These are phyloP conservation scores for Entomophthora muscae DNA, from an alignment of 371 early-diverging fungal species.

Conservation along the genomic window DNA sequence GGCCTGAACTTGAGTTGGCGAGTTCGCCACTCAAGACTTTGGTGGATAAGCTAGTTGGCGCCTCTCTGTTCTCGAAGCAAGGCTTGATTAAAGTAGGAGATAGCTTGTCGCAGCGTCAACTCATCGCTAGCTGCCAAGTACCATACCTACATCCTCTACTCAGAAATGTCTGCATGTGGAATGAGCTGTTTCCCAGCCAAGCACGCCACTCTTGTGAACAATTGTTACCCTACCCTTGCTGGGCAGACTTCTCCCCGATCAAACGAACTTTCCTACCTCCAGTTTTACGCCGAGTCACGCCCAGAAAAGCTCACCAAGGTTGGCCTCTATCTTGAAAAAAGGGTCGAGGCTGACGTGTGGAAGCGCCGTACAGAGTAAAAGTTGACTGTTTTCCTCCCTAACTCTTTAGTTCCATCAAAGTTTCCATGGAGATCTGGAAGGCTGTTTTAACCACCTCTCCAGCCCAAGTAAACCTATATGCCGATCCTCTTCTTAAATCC, in stretches of 20 bases:
- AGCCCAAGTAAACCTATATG: slow-evolving; percentile 8
- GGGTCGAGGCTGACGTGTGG: slow-evolving; percentile 43
- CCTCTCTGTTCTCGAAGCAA: too few species aligned
- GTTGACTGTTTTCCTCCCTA: slow-evolving; percentile 6
- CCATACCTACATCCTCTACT: too few species aligned
- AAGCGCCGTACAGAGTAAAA: slow-evolving; percentile 40
- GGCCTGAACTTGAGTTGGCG: too few species aligned
- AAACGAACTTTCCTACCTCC: slow-evolving; percentile 69
- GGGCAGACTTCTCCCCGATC: slow-evolving; percentile 65
- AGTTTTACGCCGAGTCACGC: slow-evolving; percentile 74
- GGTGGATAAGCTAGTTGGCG: too few species aligned
- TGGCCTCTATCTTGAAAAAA: slow-evolving; percentile 62
- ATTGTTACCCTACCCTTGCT: slow-evolving; percentile 72
- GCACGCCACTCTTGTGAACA: slow-evolving; percentile 80
- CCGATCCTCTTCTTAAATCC: slow-evolving; percentile 6
- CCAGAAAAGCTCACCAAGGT: slow-evolving; percentile 87
- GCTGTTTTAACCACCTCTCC: slow-evolving; percentile 6
- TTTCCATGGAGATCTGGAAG: slow-evolving; percentile 11
- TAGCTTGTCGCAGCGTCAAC: too few species aligned
- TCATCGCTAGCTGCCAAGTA: too few species aligned
- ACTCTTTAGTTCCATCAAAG: slow-evolving; percentile 9
- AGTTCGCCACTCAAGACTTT: too few species aligned
- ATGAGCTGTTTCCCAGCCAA: slow-evolving; percentile 26
- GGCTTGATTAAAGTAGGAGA: too few species aligned
- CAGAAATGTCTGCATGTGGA: slow-evolving; percentile 6